phyloP scores from a whole-genome alignment of 2,329 filamentous ascomycete species.

The Elsinoe australis region DNA sequence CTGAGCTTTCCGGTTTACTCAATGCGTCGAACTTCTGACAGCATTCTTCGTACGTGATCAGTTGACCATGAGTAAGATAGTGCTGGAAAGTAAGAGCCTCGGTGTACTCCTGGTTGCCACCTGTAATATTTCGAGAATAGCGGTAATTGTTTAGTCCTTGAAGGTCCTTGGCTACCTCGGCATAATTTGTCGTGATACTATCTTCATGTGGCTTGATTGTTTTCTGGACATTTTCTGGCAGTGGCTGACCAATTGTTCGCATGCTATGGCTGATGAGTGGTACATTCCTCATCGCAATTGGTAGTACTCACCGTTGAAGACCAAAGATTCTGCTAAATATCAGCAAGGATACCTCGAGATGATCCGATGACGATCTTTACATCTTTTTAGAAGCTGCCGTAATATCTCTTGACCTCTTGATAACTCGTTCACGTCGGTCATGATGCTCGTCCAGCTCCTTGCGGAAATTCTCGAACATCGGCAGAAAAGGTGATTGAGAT shows the following conservation, averaged over 20 bases:
- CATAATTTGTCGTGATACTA: conserved; percentile 64
- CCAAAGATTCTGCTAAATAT: conserved; percentile 61
- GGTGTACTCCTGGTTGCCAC: conserved; percentile 85
- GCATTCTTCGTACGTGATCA: conserved; percentile 63
- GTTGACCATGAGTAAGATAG: conserved; percentile 69
- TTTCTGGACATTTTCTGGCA: conserved; percentile 62
- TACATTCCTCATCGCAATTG: not conserved
- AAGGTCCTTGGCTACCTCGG: conserved; percentile 62
- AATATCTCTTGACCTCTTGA: conserved; percentile 86
- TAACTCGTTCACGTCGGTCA: conserved; percentile 79
- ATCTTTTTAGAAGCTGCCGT: conserved; percentile 96
- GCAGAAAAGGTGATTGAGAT: conserved; percentile 39
- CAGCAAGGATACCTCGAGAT: conserved; percentile 21
- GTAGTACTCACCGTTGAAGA: conserved; percentile 57
- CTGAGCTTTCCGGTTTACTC: conserved; percentile 23
- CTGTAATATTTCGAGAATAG: conserved; percentile 68
- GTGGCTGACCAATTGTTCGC: conserved; percentile 49
- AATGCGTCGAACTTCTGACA: conserved; percentile 32
- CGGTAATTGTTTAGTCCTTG: conserved; percentile 72
- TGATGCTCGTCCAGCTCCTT: conserved; percentile 89
- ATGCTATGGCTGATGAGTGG: conserved; percentile 42
- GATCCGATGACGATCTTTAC: conserved; percentile 48
- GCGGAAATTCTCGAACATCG: conserved; percentile 81
- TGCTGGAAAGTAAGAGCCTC: conserved; percentile 84
- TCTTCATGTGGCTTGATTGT: conserved; percentile 62